These are phyloP conservation scores for Maudiozyma saulgeensis DNA, from an alignment of 805 yeast genomes.

Conservation along the genomic window DNA sequence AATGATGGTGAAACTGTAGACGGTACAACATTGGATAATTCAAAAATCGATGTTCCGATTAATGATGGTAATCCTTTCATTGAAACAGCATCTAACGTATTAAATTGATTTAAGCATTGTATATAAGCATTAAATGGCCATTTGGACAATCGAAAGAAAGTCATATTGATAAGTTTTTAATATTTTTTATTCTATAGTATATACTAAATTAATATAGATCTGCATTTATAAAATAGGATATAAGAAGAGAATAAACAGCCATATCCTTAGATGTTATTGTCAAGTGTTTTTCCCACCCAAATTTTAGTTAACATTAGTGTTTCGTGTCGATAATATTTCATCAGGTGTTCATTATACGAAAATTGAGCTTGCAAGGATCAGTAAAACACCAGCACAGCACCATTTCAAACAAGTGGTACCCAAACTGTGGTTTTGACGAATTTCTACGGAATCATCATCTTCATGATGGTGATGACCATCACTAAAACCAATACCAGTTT, in stretches of 20 bases:
- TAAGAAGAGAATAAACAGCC: neutral
- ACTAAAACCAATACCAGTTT: conserved; percentile 71
- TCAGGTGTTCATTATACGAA: conserved; percentile 3
- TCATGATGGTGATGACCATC: conserved; percentile 44
- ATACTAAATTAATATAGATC: neutral
- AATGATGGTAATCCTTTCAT: neutral
- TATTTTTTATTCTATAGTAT: neutral
- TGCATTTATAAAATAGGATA: neutral
- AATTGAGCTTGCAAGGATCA: conserved; percentile 23
- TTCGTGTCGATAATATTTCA: neutral
- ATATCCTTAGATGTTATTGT: no score
- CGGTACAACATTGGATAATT: neutral
- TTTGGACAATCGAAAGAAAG: no score
- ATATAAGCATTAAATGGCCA: no score
- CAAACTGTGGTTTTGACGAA: conserved; percentile 22
- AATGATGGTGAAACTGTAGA: neutral
- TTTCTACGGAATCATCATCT: conserved; percentile 18
- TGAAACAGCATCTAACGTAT: neutral
- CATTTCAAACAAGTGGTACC: conserved; percentile 29
- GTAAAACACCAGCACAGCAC: conserved; percentile 28
- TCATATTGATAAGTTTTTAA: neutral
- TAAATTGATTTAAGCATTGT: neutral
- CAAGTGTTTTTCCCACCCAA: no score
- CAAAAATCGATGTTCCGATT: neutral
- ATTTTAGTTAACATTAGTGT: no score